Conservation (phyloP, 352 stramenopile species). For the Globisporangium spiculum region DNA sequence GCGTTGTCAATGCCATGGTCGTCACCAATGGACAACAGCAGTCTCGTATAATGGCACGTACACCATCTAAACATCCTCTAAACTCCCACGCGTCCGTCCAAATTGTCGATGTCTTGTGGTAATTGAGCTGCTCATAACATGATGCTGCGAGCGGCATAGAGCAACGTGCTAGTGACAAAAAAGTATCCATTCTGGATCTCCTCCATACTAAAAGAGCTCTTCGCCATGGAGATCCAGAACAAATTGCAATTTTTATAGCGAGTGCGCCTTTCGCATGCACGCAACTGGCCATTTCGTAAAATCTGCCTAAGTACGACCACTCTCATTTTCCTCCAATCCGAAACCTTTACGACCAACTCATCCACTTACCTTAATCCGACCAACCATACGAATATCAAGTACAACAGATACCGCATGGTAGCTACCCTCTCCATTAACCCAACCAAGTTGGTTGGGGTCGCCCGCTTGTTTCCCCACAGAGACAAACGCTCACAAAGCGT, state of each 20-base stretch:
- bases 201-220: neutral
- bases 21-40: neutral
- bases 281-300: conserved; percentile 5
- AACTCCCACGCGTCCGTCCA: neutral
- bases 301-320: neutral
- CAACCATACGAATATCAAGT: neutral
- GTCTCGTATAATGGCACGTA: neutral
- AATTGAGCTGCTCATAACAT: neutral
- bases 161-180: neutral
- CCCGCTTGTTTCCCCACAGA: neutral
- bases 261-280: conserved; percentile 7
- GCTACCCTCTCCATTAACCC: neutral
- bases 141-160: neutral
- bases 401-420: neutral
- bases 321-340: conserved; percentile 5
- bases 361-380: neutral
- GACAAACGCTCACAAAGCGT: neutral
- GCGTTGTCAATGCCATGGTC: neutral
- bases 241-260: neutral
- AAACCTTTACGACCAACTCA: conserved; percentile 14
- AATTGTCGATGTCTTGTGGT: neutral
- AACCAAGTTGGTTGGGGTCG: conserved; percentile 10
- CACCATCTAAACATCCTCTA: neutral
- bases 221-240: conserved; percentile 6
- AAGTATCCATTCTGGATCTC: conserved; percentile 1